These are phyloP conservation scores for Pleurotus eryngii DNA, from an alignment of 768 basidiomycete species.

Conservation along the genomic window DNA sequence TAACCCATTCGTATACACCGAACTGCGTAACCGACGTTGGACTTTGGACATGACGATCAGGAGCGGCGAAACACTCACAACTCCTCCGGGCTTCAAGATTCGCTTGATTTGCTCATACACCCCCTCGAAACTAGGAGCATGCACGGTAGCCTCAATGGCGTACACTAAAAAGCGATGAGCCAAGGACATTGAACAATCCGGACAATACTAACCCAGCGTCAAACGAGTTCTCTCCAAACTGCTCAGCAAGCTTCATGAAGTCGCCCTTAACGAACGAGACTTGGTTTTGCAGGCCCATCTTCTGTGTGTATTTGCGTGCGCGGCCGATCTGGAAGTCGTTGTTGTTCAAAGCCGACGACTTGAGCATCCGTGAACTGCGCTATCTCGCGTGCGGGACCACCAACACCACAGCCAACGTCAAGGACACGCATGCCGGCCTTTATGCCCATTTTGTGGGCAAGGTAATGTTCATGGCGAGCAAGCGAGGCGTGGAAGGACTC, in stretches of 20 bases:
- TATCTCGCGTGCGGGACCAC: slow-evolving; percentile 95
- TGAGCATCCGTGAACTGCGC: slow-evolving; percentile 84
- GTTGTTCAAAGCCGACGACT: slow-evolving; percentile 91
- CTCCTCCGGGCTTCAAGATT: slow-evolving; percentile 94
- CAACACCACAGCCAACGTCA: slow-evolving; percentile 97
- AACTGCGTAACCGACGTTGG: slow-evolving; percentile 50
- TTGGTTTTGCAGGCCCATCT: slow-evolving; percentile 70
- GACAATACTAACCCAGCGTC: slow-evolving; percentile 77
- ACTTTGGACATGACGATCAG: not conserved
- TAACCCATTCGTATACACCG: slow-evolving; percentile 98
- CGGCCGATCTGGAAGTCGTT: slow-evolving; percentile 92
- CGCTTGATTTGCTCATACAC: slow-evolving; percentile 92
- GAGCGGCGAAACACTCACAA: slow-evolving; percentile 50
- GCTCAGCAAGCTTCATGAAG: slow-evolving; percentile 91
- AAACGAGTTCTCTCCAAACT: slow-evolving; percentile 90
- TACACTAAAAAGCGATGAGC: slow-evolving; percentile 54
- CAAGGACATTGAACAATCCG: not conserved
- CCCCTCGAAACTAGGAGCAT: slow-evolving; percentile 94
- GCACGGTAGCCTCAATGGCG: slow-evolving; percentile 96
- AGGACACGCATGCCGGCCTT: slow-evolving; percentile 92
- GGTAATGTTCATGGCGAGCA: slow-evolving; percentile 97
- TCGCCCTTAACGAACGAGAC: slow-evolving; percentile 88
- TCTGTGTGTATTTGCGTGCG: slow-evolving; percentile 79
- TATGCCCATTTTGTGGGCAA: slow-evolving; percentile 81
- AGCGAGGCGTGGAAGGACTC: slow-evolving; percentile 70